Conservation (phyloP, 106 monocot species). For the Dioscorea alata region DNA sequence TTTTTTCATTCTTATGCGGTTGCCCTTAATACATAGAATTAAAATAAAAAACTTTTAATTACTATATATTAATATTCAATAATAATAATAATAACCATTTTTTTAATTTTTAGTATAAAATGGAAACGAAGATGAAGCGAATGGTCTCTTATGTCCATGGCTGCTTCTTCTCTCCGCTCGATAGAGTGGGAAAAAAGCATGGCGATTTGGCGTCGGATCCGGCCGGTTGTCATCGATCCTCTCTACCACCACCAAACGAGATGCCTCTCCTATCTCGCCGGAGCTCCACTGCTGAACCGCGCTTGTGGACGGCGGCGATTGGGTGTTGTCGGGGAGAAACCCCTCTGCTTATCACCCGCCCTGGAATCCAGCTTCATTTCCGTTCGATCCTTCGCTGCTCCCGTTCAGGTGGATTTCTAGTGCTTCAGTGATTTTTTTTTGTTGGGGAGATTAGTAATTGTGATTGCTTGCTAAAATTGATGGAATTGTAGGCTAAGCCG, state of each 20-base stretch:
- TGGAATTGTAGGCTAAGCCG: constrained; percentile 11
- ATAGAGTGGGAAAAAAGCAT: background rate
- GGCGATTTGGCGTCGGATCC: constrained; percentile 16
- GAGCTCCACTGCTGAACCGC: no score
- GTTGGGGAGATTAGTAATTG: background rate
- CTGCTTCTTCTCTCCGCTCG: background rate
- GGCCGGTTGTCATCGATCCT: background rate
- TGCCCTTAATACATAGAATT: no score
- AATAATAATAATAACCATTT: no score
- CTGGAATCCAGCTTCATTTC: background rate
- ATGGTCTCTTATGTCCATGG: no score
- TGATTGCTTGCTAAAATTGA: background rate
- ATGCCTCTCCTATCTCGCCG: constrained; percentile 1
- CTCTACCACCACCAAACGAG: constrained; percentile 7
- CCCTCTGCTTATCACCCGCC: no score
- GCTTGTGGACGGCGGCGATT: no score
- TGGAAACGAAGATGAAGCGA: no score
- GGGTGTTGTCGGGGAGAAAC: no score
- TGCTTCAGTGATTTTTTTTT: background rate
- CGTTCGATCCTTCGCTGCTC: constrained; percentile 32
- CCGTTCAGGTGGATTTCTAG: constrained; percentile 20
- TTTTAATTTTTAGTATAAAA: no score
- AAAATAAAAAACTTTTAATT: no score
- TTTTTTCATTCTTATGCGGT: no score
- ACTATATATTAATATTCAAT: no score